phyloP scores from a whole-genome alignment of 1,139 yeast species.

The Pichia sp. region DNA sequence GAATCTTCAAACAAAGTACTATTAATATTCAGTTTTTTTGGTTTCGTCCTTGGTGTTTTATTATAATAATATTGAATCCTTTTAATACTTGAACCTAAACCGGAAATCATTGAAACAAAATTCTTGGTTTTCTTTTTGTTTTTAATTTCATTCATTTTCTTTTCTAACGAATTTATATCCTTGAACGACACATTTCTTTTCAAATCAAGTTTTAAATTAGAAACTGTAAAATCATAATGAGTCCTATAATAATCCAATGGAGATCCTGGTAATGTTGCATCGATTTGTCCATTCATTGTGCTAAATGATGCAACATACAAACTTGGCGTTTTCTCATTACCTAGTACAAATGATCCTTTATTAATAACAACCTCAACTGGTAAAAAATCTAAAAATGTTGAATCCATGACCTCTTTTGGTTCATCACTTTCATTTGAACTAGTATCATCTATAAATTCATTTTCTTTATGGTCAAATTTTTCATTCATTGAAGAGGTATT shows the following conservation, averaged over 20 bases:
- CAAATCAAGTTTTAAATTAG: conserved; percentile 51
- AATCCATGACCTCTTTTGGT: conserved; percentile 11
- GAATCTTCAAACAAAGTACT: too few species aligned
- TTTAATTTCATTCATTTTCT: conserved; percentile 1
- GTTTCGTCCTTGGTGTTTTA: neutral
- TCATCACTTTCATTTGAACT: too few species aligned
- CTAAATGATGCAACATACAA: conserved; percentile 58
- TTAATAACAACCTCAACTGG: conserved; percentile 30
- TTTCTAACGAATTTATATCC: conserved; percentile 17
- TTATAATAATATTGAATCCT: neutral
- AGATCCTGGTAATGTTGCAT: conserved; percentile 46
- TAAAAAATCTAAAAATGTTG: conserved; percentile 29
- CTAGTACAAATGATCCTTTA: conserved; percentile 71
- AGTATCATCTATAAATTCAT: neutral
- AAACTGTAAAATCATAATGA: conserved; percentile 38
- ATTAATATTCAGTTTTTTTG: conserved; percentile 13
- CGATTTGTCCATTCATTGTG: conserved; percentile 53
- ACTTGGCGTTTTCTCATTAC: conserved; percentile 74
- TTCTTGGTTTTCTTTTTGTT: conserved; percentile 6
- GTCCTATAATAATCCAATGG: conserved; percentile 51
- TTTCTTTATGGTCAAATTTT: neutral
- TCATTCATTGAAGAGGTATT: neutral
- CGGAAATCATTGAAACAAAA: conserved; percentile 9
- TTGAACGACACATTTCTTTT: conserved; percentile 62
- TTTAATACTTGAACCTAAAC: conserved; percentile 7